Evolutionary conservation across 768 basidiomycete species (phyloP), one percentile per base, ranked within the genome.

Genomic region (Baorangia bicolor): DNA sequence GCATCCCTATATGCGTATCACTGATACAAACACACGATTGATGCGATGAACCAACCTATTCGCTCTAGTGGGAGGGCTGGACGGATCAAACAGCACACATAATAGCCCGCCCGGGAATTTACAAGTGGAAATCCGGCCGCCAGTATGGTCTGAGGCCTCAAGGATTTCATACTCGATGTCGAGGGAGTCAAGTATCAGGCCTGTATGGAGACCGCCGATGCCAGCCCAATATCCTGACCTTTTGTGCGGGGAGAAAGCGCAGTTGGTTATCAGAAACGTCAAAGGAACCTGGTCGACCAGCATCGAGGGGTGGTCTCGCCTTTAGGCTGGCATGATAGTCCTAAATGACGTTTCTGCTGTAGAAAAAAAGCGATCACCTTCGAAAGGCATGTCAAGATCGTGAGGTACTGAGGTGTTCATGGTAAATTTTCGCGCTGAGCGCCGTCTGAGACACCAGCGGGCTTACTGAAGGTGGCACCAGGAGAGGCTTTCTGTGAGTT

Each of bases 111-210:
- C 52, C 2, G 57, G 53, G 64, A 81, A 81, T 11, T 67, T 64
- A 55, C 81, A 63, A 1, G 80, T 81, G 56, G 58, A 77, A 41
- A 79, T 66, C 9, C 79, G 73, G 12, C 81, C 81, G 1, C 81
- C 80, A 23, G 65, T 55, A 18, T 73, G 75, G 11, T 67, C 59
- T 0, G 66, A 67, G 4, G 74, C 77, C 64, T 81, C 81, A 9
- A 81, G 52, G 49, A 81, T 77, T 42, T 78, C 73, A 60, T 77
- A 81, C 4, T 66, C 61, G 60, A 80, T 74, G 11, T 67, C 73
- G 10, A 79, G 70, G 7, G 64, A 65, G 37, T 81, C 71, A 14
- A 82, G 72, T 3, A 81, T 76, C 62, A 81, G 62, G 2, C 76
- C 80, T 2, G 74, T 59, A 56, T 77, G 78, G n/a, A 79, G 65